A percentile compares a stretch with the other conserved stretches of the same genome.
Conservation (phyloP, 2,329 filamentous ascomycete genomes). For the Penicillium rolfsii region DNA sequence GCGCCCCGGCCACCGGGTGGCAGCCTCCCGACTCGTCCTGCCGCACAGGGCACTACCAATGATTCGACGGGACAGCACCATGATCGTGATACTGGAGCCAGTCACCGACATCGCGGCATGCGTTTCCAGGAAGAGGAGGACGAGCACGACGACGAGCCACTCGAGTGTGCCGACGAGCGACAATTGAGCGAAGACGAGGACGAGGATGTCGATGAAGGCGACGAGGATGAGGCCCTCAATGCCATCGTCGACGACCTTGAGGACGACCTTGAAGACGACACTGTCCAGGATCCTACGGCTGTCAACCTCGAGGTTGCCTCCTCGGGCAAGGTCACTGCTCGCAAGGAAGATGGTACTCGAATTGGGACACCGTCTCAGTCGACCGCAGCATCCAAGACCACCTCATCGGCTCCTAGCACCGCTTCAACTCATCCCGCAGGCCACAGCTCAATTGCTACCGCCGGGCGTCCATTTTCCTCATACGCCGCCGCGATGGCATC, state of each 20-base stretch:
- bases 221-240: slow-evolving; percentile 67
- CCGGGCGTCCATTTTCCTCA: slow-evolving; percentile 66
- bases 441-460: slow-evolving; percentile 55
- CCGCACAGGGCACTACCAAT: slow-evolving; percentile 37
- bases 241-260: slow-evolving; percentile 90
- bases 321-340: slow-evolving; percentile 84
- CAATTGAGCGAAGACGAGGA: slow-evolving; percentile 72
- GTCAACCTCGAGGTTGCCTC: slow-evolving; percentile 89
- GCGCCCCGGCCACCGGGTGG: slow-evolving; percentile 26
- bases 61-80: slow-evolving; percentile 47
- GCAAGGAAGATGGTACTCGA: slow-evolving; percentile 87
- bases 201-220: slow-evolving; percentile 62
- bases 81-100: slow-evolving; percentile 50
- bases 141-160: slow-evolving; percentile 67
- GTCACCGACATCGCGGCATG: slow-evolving; percentile 66
- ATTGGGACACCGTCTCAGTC: slow-evolving; percentile 78
- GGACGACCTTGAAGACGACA: slow-evolving; percentile 75
- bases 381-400: slow-evolving; percentile 51
- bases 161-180: slow-evolving; percentile 93
- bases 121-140: slow-evolving; percentile 60
- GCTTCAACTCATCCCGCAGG: slow-evolving; percentile 25
- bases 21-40: slow-evolving; percentile 21
- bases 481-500: slow-evolving; percentile 84
- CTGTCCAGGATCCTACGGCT: slow-evolving; percentile 78
- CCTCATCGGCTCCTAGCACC: slow-evolving; percentile 36